Evolutionary conservation across 352 stramenopile genomes (phyloP), one percentile per base, ranked within the genome.

Genomic region (Pythium guiyangense): DNA sequence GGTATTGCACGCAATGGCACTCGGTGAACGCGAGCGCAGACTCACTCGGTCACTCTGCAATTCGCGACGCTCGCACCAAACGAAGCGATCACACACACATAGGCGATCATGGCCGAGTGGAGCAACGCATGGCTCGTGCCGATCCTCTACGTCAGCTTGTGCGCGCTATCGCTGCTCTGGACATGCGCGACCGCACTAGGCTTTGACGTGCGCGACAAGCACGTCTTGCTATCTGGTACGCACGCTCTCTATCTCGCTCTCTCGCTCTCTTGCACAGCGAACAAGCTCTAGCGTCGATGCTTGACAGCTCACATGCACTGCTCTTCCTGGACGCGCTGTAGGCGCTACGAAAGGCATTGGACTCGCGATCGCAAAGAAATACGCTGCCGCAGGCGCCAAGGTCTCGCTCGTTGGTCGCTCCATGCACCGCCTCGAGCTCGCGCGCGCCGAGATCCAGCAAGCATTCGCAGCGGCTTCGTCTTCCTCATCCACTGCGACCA

Each of bases 361-460:
- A 4, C 68, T 90, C 25, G 67, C 76, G 44, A 73, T 89, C 47
- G 80, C 80, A 52, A 84, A 77, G 47, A 78, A 86, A 11, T 90
- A 89, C 46, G 62, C 69, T 0, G 57, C 60, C 2, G 68, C 67
- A 4, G 77, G 74, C 8, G 80, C 80, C 27, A 80, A 82, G 50
- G 18, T 64, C 18, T 59, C 58, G 52, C 50, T 64, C 27, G 52
- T 64, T 11, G 58, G 44, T 1, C 51, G 44, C 5, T 58, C 44
- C 20, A 45, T 59, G 17, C 44, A 43, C n/a, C 35, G 52, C 3
- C 42, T 64, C 14, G 51, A 64, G 37, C 25, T 18, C 39, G 51
- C 58, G 18, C 27, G 42, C 14, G 27, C 25, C 15, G 58, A 54
- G 58, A 64, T 64, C 39, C 25, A 46, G 42, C 17, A 20, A n/a